Base-by-base conservation (phyloP, 208 protist species). In the Crithidia acanthocephali region DNA sequence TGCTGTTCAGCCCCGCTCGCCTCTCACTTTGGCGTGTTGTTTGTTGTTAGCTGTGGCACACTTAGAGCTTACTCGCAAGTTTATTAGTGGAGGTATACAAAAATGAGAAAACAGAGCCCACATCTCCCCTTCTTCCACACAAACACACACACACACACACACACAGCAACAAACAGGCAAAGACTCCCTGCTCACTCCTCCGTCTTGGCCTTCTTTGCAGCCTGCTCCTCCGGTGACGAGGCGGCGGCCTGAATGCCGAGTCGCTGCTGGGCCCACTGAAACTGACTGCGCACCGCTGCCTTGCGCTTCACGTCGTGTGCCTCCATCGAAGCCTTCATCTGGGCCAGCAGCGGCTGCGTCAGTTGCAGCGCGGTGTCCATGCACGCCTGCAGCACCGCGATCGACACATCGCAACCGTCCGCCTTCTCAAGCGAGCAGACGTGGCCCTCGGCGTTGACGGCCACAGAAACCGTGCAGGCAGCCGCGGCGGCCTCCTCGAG, bases 241-340 rank as follows among this genome's bases (percentile, higher is more conserved):
- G 20, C 45, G 55, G 60, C 71, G 18, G 74, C 83, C 35, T 80
- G 72, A 7, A 97, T 88, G 37, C 85, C 88, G 22, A 40, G 62
- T 15, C 93, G 86, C 74, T 90, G 81, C 72, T 90, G 81, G n/a
- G 91, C 93, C 90, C 93, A 97, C 20, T 83, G 60, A 60, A 97
- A 97, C 76, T 95, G 85, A 37, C 75, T 85, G 27, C 84, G 73
- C 47, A 87, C 42, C 6, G 86, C 80, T 33, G 76, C 79, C 52
- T 79, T 78, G n/a, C 91, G 79, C 62, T 74, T 68, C 75, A 68
- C 58, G 40, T 93, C 86, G 62, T 94, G 87, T 37, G 61, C 76
- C n/a, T 47, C 74, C 86, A 95, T 93, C 16, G 90, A 84, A 27
- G 65, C 84, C 37, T 79, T 71, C 50, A 95, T 91, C 42, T 84